Percentiles rank a stretch among this genome's conserved stretches.
phyloP scores from a whole-genome alignment of 257 asterid genomes.

The Striga asiatica region DNA sequence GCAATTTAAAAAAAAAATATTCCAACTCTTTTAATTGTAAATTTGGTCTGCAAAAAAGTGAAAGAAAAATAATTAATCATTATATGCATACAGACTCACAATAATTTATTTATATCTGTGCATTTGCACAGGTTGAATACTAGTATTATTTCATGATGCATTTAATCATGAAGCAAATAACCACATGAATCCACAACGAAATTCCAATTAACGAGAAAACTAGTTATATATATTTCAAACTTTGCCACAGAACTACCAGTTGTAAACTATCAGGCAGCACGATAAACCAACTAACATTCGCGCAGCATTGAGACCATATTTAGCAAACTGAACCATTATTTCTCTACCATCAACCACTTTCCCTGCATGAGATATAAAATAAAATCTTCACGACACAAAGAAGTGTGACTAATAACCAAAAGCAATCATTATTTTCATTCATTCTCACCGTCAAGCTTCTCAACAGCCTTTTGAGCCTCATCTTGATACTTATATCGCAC shows the following conservation, averaged over 20 bases:
- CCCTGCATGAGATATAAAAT: conserved; percentile 29
- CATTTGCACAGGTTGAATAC: too few species aligned
- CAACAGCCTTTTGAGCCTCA: conserved; percentile 91
- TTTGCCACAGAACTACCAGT: not conserved
- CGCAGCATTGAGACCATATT: conserved; percentile 96
- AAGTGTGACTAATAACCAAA: too few species aligned
- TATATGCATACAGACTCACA: too few species aligned
- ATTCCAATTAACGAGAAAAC: not conserved
- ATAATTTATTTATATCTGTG: too few species aligned
- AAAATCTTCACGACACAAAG: not conserved
- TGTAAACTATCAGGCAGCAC: not conserved
- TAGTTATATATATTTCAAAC: not conserved
- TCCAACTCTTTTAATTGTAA: too few species aligned
- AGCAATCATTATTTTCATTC: too few species aligned
- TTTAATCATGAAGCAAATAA: not conserved
- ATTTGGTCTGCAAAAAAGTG: too few species aligned
- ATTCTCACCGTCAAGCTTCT: conserved; percentile 90
- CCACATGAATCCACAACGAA: not conserved
- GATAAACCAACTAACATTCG: conserved; percentile 46
- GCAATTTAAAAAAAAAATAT: too few species aligned
- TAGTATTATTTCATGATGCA: not conserved
- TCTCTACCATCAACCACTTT: conserved; percentile 94
- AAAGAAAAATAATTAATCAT: too few species aligned
- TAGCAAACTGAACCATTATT: conserved; percentile 96
- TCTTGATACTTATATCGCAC: conserved; percentile 93